Evolutionary conservation across 306 rosid species (phyloP).

Genomic region (Heteromeles arbutifolia): DNA sequence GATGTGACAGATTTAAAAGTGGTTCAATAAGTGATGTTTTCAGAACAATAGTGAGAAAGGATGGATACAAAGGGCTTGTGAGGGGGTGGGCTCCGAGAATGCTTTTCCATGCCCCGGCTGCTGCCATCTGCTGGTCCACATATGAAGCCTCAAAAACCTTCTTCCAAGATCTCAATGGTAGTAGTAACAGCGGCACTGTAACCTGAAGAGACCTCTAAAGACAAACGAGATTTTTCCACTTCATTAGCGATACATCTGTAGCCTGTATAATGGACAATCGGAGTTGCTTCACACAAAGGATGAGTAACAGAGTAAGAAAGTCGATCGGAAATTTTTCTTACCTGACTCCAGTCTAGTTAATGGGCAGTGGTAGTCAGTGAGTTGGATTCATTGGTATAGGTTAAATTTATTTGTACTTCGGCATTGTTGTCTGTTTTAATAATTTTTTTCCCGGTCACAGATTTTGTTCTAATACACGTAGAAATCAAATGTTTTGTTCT

Average conservation of each 20-base stretch:
- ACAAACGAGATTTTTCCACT: conserved; percentile 15
- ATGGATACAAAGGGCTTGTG: conserved; percentile 78
- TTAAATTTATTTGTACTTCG: conserved; percentile 21
- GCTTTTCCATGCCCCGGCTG: conserved; percentile 99
- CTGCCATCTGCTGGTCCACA: conserved; percentile 97
- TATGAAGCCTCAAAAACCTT: conserved; percentile 84
- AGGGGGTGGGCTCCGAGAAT: conserved; percentile 96
- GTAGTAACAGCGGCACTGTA: conserved; percentile 24
- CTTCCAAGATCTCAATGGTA: conserved; percentile 55
- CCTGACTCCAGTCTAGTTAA: conserved; percentile 18
- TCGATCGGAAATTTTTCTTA: conserved; percentile 9
- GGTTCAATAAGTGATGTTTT: conserved; percentile 75
- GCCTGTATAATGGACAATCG: conserved; percentile 4
- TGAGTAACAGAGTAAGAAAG: conserved; percentile 9
- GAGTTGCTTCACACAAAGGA: conserved; percentile 9
- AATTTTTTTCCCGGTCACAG: neutral
- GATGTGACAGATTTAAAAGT: conserved; percentile 84
- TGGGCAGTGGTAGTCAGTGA: conserved; percentile 17
- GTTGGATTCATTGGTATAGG: conserved; percentile 17
- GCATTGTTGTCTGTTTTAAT: conserved; percentile 15
- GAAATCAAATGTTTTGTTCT: neutral
- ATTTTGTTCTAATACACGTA: conserved; percentile 3
- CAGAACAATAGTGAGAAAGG: conserved; percentile 63
- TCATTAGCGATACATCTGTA: conserved; percentile 17
- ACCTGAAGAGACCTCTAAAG: conserved; percentile 27